Percentiles rank a stretch among this genome's conserved stretches.
phyloP scores from a whole-genome alignment of 2,329 filamentous ascomycete species.

The Apiospora phragmitis region DNA sequence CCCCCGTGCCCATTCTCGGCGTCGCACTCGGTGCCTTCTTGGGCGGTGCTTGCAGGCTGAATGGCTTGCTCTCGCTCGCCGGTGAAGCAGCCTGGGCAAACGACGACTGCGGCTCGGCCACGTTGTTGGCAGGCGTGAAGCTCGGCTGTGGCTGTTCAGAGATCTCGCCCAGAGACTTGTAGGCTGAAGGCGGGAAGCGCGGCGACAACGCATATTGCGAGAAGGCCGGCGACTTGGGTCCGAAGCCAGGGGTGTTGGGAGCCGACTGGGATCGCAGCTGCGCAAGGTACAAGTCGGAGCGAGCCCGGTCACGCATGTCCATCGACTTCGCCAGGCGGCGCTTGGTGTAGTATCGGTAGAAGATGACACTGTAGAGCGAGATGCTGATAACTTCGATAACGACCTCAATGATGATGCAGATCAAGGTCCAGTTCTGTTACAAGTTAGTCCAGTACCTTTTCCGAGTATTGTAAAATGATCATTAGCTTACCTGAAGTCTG shows the following conservation, averaged over 20 bases:
- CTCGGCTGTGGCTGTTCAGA: conserved; percentile 40
- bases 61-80: conserved; percentile 53
- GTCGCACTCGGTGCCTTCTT: conserved; percentile 76
- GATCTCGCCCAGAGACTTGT: conserved; percentile 51
- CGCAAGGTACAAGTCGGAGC: conserved; percentile 91
- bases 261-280: conserved; percentile 83
- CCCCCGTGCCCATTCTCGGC: conserved; percentile 64
- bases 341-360: conserved; percentile 98
- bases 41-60: conserved; percentile 85
- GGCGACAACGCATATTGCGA: conserved; percentile 58
- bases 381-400: conserved; percentile 92
- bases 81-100: conserved; percentile 45
- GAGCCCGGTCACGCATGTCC: conserved; percentile 90
- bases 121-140: conserved; percentile 56
- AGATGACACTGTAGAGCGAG: conserved; percentile 87
- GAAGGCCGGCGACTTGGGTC: conserved; percentile 64
- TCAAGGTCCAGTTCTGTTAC: conserved; percentile 82
- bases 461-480: neutral
- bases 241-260: conserved; percentile 91
- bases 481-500: conserved; percentile 69
- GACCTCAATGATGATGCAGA: conserved; percentile 97
- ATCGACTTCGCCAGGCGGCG: conserved; percentile 94
- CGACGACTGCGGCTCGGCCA: conserved; percentile 64
- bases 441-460: conserved; percentile 25
- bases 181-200: conserved; percentile 59